These are phyloP conservation scores for Aspergillus carlsbadensis DNA, from an alignment of 495 filamentous ascomycete genomes.

Conservation along the genomic window DNA sequence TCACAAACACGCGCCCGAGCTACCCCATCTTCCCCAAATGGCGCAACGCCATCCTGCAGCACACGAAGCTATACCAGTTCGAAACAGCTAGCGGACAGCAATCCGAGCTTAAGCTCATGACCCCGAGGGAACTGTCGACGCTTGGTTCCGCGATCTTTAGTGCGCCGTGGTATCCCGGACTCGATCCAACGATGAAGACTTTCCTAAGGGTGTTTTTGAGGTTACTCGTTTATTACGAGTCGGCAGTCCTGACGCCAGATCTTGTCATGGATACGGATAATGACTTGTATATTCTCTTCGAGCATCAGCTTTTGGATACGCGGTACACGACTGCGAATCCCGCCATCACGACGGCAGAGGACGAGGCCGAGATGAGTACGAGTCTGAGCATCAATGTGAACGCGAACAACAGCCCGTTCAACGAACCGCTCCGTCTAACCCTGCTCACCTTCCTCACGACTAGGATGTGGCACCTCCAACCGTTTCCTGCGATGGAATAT, in stretches of 20 bases:
- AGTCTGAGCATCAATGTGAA: too few species aligned
- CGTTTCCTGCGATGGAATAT: conserved; percentile 1
- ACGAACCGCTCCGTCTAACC: conserved; percentile 5
- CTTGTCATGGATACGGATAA: conserved; percentile 8
- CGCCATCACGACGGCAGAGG: too few species aligned
- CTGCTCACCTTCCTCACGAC: conserved; percentile 4
- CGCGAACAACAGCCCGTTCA: background rate
- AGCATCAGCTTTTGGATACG: conserved; percentile 3
- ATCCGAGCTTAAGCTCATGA: background rate
- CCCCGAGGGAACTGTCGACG: background rate
- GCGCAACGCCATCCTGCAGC: conserved; percentile 8
- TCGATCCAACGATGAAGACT: background rate
- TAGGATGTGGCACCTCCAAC: conserved; percentile 8
- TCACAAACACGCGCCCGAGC: conserved; percentile 1
- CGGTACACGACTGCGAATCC: background rate
- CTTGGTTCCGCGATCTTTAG: background rate
- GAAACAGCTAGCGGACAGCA: background rate
- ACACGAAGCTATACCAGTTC: background rate
- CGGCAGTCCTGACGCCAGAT: background rate
- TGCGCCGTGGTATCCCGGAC: conserved; percentile 1
- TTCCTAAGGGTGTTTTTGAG: background rate
- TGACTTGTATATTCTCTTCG: conserved; percentile 2
- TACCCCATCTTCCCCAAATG: conserved; percentile 6
- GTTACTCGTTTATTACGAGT: conserved; percentile 4
- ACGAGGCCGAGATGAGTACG: too few species aligned